phyloP scores from a whole-genome alignment of 176 grass and related monocot genomes.

The Rhynchospora breviuscula region DNA sequence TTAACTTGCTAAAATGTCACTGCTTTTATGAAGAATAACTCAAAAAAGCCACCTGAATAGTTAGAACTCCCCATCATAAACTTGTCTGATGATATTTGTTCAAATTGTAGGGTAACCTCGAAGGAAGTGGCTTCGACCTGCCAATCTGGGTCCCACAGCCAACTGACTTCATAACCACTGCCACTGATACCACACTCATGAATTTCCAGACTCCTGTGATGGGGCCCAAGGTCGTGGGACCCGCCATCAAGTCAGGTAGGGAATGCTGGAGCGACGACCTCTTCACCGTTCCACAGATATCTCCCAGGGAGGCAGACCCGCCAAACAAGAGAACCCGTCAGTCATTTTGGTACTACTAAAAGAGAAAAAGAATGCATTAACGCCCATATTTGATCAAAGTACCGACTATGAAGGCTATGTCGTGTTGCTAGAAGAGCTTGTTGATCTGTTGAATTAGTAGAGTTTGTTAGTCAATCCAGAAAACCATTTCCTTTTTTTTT shows the following conservation, averaged over 20 bases:
- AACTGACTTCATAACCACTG: neutral
- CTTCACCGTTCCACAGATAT: slow-evolving; percentile 74
- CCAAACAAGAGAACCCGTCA: slow-evolving; percentile 44
- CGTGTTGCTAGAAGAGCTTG: neutral
- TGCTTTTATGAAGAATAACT: neutral
- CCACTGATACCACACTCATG: neutral
- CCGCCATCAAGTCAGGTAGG: slow-evolving; percentile 21
- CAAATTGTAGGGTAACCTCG: slow-evolving; percentile 29
- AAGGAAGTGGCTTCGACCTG: slow-evolving; percentile 34
- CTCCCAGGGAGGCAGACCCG: slow-evolving; percentile 4
- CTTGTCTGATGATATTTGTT: neutral
- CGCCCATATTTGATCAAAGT: neutral
- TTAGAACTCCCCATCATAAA: neutral
- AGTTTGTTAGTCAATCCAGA: neutral
- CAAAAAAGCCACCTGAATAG: neutral
- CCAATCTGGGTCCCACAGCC: slow-evolving; percentile 19
- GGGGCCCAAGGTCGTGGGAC: neutral
- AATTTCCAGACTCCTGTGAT: slow-evolving; percentile 13
- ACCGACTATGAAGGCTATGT: neutral
- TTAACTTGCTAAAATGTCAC: neutral
- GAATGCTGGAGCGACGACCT: slow-evolving; percentile 37
- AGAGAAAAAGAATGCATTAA: neutral
- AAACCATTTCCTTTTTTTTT: neutral
- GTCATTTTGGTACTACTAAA: slow-evolving; percentile 48
- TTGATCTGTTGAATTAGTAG: neutral